phyloP scores from a whole-genome alignment of 441 rosid species.

The Oxalis stricta region DNA sequence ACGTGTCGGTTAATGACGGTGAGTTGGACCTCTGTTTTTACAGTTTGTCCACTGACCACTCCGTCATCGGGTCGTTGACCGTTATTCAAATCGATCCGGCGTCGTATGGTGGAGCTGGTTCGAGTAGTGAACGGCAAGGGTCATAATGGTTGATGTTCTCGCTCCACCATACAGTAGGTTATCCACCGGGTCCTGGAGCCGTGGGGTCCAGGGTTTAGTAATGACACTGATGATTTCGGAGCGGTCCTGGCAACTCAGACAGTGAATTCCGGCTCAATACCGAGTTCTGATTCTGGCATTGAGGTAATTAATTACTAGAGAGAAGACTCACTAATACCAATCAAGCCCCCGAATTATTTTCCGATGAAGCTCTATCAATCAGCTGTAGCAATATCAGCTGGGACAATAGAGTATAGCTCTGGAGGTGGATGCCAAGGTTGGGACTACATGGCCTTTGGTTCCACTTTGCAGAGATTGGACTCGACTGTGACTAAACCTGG shows the following conservation, averaged over 20 bases:
- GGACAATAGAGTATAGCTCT: conserved; percentile 44
- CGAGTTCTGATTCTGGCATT: conserved; percentile 8
- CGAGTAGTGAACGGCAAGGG: conserved; percentile 22
- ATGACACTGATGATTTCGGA: conserved; percentile 63
- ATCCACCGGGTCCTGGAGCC: conserved; percentile 55
- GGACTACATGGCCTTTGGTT: conserved; percentile 90
- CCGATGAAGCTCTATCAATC: conserved; percentile 87
- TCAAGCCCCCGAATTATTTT: conserved; percentile 68
- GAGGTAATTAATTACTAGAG: conserved; percentile 37
- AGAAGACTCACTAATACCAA: conserved; percentile 29
- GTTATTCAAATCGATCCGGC: conserved; percentile 55
- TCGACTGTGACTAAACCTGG: conserved; percentile 41
- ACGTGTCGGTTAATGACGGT: conserved; percentile 58
- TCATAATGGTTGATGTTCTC: conserved; percentile 33
- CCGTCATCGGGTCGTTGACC: conserved; percentile 68
- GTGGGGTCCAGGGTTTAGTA: conserved; percentile 93
- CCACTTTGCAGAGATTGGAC: conserved; percentile 91
- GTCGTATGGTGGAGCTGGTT: conserved; percentile 36
- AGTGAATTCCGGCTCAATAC: conserved; percentile 22
- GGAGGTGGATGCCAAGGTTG: conserved; percentile 70
- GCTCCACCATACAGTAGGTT: conserved; percentile 85
- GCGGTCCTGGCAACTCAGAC: conserved; percentile 90
- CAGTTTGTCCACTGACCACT: conserved; percentile 92
- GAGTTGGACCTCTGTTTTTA: conserved; percentile 76
- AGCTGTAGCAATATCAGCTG: conserved; percentile 39